Base-by-base conservation (phyloP, 495 filamentous ascomycete genomes). In the Amniculicola lignicola region DNA sequence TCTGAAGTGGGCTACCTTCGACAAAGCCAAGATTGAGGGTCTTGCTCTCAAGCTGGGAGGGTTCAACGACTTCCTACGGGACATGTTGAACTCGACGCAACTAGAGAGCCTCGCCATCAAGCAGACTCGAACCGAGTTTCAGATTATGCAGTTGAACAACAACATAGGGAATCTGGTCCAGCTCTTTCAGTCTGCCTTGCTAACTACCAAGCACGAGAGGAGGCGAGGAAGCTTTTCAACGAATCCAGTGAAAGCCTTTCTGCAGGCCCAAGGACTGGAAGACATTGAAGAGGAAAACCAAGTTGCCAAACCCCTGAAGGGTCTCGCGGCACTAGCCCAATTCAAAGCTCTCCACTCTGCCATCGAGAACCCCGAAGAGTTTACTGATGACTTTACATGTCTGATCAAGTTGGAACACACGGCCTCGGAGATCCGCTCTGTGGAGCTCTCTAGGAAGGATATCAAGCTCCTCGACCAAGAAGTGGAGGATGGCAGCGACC, bases 101-200 rank as follows among this genome's bases (percentile, higher is more conserved):
- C 59, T 65, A 10, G 24, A 66, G 15, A 51, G 27, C 3, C 59
- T 68, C 9, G 52, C 53, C n/a, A 51, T 46, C 18, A 62, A 66
- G 49, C 63, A 63, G 35, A 59, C 56, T 3, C 42, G 57, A 16
- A 63, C 59, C 14, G 57, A 67, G 43, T 63, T 62, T 27, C 65
- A 67, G 56, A 67, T 67, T 46, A 60, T 67, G 51, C 65, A 65
- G 55, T 48, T 67, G 14, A 62, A 67, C 55, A 47, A 44, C 35
- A 65, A 52, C 43, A 57, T 67, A 28, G 49, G 65, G 37, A 54
- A 67, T 25, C 55, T 67, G 4, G 56, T 67, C 2, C 58, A 67
- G 45, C 49, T 67, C 27, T 53, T 67, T 53, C 46, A 65, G 21
- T 59, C 65, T 18, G 25, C 58, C 1, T 57, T 51, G 4, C 11